Conservation (phyloP, 371 early-diverging fungal species). For the Circinella minor region DNA sequence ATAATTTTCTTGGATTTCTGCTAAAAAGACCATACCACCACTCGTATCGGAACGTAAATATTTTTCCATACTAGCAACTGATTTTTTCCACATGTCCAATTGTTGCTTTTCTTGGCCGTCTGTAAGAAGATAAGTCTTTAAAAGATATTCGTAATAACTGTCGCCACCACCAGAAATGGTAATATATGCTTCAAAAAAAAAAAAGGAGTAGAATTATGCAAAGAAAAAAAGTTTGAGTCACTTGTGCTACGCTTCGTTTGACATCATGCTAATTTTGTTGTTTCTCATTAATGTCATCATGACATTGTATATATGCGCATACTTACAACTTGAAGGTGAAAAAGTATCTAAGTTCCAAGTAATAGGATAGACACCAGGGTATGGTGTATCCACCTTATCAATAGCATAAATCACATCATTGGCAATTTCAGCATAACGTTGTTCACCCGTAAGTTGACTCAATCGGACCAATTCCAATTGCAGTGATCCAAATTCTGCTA, state of each 20-base stretch:
- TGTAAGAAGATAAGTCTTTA: constrained; percentile 70
- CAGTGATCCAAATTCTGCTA: constrained; percentile 90
- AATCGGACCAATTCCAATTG: constrained; percentile 89
- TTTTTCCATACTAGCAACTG: constrained; percentile 49
- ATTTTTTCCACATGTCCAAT: constrained; percentile 43
- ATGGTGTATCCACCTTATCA: constrained; percentile 44
- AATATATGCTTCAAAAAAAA: constrained; percentile 34
- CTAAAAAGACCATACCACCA: constrained; percentile 39
- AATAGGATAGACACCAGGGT: constrained; percentile 82
- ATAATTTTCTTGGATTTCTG: constrained; percentile 33
- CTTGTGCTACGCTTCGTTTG: too few species aligned
- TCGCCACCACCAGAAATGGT: constrained; percentile 75
- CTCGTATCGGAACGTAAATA: constrained; percentile 47
- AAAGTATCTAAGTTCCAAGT: constrained; percentile 37
- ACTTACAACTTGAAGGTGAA: constrained; percentile 28
- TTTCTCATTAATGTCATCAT: too few species aligned
- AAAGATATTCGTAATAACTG: constrained; percentile 87
- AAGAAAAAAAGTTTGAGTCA: constrained; percentile 12
- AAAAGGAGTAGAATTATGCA: neutral
- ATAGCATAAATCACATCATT: constrained; percentile 67
- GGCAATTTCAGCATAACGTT: constrained; percentile 65
- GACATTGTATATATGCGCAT: too few species aligned
- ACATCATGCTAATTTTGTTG: too few species aligned
- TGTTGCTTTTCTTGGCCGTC: constrained; percentile 54
- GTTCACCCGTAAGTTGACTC: constrained; percentile 74